Evolutionary conservation across 1,284 basidiomycete genomes (phyloP).

Genomic region (Trichosporon ovoides): DNA sequence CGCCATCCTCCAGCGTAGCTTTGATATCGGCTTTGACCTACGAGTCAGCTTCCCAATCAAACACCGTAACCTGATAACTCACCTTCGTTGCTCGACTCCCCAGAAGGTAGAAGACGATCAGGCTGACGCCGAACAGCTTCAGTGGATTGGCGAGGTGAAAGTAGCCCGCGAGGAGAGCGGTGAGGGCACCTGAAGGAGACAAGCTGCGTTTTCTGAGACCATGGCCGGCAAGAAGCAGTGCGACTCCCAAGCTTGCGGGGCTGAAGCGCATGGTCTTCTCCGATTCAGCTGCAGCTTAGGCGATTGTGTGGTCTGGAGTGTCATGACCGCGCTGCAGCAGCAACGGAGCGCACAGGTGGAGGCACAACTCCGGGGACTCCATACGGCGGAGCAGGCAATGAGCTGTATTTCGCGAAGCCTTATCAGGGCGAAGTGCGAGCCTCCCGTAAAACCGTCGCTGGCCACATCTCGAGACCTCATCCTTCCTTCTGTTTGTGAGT

Average conservation of each 20-base stretch:
- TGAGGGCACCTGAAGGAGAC: slow-evolving; percentile 53
- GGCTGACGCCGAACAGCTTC: slow-evolving; percentile 60
- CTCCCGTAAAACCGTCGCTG: neutral
- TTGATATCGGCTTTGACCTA: slow-evolving; percentile 57
- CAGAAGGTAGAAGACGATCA: slow-evolving; percentile 78
- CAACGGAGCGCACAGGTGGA: neutral
- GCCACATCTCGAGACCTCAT: slow-evolving; percentile 4
- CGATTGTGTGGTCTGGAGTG: no score
- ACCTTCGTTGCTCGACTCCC: slow-evolving; percentile 83
- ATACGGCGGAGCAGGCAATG: neutral
- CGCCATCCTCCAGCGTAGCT: slow-evolving; percentile 69
- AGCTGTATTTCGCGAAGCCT: neutral
- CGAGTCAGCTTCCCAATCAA: neutral
- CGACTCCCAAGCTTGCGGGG: neutral
- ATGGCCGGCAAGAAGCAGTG: slow-evolving; percentile 50
- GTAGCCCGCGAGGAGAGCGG: slow-evolving; percentile 68
- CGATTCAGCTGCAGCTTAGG: no score
- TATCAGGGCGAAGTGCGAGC: neutral
- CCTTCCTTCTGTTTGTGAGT: slow-evolving; percentile 7
- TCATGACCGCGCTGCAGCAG: no score
- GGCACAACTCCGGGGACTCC: neutral
- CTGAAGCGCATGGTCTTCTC: neutral
- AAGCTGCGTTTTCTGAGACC: slow-evolving; percentile 54
- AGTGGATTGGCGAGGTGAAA: slow-evolving; percentile 44
- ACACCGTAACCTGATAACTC: slow-evolving; percentile 40